These are phyloP conservation scores for Eucalyptus tenuipes DNA, from an alignment of 345 rosid genomes.

Conservation along the genomic window DNA sequence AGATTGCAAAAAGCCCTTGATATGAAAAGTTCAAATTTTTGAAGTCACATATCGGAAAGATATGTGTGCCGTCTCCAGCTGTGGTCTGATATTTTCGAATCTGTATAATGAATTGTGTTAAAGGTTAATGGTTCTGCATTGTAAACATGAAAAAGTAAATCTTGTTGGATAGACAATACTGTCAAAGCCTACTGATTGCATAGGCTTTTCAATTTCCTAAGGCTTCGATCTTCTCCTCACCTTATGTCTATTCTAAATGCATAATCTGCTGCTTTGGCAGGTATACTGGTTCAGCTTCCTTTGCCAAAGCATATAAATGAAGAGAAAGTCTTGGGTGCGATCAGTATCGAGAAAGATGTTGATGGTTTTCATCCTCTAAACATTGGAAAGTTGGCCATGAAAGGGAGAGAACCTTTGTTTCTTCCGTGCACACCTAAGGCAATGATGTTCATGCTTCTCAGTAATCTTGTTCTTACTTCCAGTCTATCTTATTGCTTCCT, in stretches of 20 bases:
- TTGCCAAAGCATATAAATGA: conserved; percentile 78
- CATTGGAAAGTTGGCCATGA: conserved; percentile 95
- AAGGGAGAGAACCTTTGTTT: conserved; percentile 90
- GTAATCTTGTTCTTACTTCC: neutral
- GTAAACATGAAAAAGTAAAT: neutral
- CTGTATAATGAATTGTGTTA: neutral
- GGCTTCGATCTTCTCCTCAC: neutral
- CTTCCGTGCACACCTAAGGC: conserved; percentile 97
- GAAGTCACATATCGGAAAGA: neutral
- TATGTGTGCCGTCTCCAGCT: neutral
- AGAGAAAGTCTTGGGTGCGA: conserved; percentile 69
- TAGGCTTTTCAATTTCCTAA: neutral
- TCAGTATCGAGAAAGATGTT: conserved; percentile 74
- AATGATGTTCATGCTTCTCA: neutral
- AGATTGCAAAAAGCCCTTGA: neutral
- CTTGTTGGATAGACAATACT: neutral
- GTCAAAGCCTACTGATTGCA: neutral
- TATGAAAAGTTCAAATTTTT: neutral
- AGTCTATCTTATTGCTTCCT: neutral
- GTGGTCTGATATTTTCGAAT: neutral
- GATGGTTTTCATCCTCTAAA: conserved; percentile 98
- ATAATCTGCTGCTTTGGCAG: conserved; percentile 15
- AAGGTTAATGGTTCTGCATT: neutral
- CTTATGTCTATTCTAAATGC: neutral
- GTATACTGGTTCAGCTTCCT: conserved; percentile 91